Base-by-base conservation (phyloP, 345 rosid species). In the Lepidium sativum region DNA sequence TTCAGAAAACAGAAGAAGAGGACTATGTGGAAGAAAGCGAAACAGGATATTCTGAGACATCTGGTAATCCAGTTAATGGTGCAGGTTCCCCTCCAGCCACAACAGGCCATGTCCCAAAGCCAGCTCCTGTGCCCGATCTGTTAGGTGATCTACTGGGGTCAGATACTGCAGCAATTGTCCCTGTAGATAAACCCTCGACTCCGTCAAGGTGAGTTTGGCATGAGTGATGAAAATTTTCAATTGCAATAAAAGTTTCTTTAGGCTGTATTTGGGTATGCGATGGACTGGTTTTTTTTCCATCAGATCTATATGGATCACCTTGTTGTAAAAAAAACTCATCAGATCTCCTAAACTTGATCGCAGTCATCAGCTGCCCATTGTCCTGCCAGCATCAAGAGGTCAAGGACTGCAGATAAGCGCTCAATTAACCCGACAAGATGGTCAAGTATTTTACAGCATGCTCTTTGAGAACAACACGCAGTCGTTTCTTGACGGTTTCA, bases 331-430 rank as follows among this genome's bases (percentile, higher is more conserved):
- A 17, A 16, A 21, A 37, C 62, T 81, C 53, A 75, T 40, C 11
- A 33, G 35, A 39, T 67, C 16, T 44, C 54, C 32, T 73, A 17
- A 44, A 59, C 49, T 57, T 75, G 58, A 17, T 75, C 75, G 73
- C 94, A 92, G 97, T 54, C 88, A 81, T 43, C 77, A 84, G 4
- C 69, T 85, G 73, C 97, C 96, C 8, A 62, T 89, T 70, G 10
- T 92, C 53, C 73, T 92, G 27, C 83, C 97, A 13, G 88, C 96
- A 38, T 52, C 68, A 23, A 51, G 29, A 0, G 74, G 74, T 52
- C 98, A 92, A 70, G 97, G 97, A 35, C 70, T 92, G 76, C 97
- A 92, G 71, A 92, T 92, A 64, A 84, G 98, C 69, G 98, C 88
- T 48, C 91, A 83, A 69, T 82, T 92, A 77, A 78, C 65, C 47